Conservation (phyloP, 768 basidiomycete species). For the Lactarius hatsudake region DNA sequence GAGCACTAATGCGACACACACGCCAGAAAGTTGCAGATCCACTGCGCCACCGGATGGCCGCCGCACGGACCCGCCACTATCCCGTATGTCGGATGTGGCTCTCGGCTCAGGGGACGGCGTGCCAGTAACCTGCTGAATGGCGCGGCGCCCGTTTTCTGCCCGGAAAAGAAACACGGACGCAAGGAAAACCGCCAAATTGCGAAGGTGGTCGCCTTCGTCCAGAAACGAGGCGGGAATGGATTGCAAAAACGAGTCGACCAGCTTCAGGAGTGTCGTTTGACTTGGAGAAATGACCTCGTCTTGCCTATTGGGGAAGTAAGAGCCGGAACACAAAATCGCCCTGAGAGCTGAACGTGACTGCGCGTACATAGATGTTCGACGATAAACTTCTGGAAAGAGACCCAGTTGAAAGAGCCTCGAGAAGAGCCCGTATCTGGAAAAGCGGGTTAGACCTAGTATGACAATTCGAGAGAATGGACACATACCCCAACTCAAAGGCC, state of each 20-base stretch:
- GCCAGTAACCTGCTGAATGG: constrained; percentile 21
- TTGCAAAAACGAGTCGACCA: constrained; percentile 82
- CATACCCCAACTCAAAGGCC: constrained; percentile 74
- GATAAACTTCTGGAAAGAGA: constrained; percentile 25
- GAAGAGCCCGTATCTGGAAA: constrained; percentile 25
- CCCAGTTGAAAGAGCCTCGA: constrained; percentile 25
- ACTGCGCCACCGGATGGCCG: not conserved
- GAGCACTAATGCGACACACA: constrained; percentile 25
- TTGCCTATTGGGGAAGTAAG: constrained; percentile 38
- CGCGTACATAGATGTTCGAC: constrained; percentile 21
- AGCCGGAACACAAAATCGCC: not conserved
- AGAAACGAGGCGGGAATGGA: constrained; percentile 34
- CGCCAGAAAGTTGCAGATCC: constrained; percentile 23
- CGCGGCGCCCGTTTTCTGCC: constrained; percentile 6
- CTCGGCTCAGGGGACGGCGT: not conserved
- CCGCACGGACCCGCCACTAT: not conserved
- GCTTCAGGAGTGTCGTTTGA: constrained; percentile 84
- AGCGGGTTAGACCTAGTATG: constrained; percentile 8
- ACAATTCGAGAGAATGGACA: constrained; percentile 11
- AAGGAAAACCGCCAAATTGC: constrained; percentile 14
- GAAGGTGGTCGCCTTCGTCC: not conserved
- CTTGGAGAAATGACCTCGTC: constrained; percentile 78
- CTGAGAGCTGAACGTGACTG: not conserved
- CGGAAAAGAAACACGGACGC: constrained; percentile 12
- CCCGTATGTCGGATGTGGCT: not conserved